Conservation (phyloP, 164 flowering plant genomes). For the Kingdonia uniflora region DNA sequence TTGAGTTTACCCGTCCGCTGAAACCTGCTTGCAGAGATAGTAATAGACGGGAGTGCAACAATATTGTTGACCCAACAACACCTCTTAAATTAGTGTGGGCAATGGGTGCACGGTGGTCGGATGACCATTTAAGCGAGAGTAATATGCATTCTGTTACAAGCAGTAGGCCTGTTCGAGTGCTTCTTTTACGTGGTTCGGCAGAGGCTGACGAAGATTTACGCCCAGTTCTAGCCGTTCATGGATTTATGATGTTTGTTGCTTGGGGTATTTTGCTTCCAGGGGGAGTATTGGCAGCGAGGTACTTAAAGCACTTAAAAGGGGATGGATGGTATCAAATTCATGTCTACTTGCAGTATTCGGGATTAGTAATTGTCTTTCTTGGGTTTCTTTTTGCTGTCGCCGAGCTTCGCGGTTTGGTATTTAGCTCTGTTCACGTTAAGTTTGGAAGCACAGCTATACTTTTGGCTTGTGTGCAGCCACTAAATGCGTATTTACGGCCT, state of each 20-base stretch:
- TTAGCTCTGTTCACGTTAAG: conserved; percentile 77
- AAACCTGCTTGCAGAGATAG: conserved; percentile 48
- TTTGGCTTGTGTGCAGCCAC: conserved; percentile 64
- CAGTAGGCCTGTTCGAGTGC: conserved; percentile 59
- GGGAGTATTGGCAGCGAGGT: conserved; percentile 86
- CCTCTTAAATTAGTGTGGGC: conserved; percentile 95
- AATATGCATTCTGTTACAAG: conserved; percentile 86
- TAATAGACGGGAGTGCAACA: conserved; percentile 60
- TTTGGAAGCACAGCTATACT: conserved; percentile 65
- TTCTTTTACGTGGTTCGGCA: conserved; percentile 84
- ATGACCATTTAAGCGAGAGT: conserved; percentile 49
- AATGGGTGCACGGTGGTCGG: conserved; percentile 86
- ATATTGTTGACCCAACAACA: conserved; percentile 75
- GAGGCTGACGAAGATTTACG: conserved; percentile 94
- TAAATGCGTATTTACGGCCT: conserved; percentile 77
- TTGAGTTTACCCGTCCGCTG: conserved; percentile 85
- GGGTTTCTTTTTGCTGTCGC: conserved; percentile 94
- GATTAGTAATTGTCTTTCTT: conserved; percentile 65
- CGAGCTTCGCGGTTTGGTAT: conserved; percentile 73
- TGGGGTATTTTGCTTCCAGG: conserved; percentile 96
- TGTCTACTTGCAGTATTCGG: conserved; percentile 91
- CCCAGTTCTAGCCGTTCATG: conserved; percentile 95
- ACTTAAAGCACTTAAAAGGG: conserved; percentile 81
- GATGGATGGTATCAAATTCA: conserved; percentile 90
- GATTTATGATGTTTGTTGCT: conserved; percentile 99